A percentile compares a stretch with the other conserved stretches of the same genome.
Evolutionary conservation across 257 asterid genomes (phyloP).

Genomic region (Fraxinus americana): DNA sequence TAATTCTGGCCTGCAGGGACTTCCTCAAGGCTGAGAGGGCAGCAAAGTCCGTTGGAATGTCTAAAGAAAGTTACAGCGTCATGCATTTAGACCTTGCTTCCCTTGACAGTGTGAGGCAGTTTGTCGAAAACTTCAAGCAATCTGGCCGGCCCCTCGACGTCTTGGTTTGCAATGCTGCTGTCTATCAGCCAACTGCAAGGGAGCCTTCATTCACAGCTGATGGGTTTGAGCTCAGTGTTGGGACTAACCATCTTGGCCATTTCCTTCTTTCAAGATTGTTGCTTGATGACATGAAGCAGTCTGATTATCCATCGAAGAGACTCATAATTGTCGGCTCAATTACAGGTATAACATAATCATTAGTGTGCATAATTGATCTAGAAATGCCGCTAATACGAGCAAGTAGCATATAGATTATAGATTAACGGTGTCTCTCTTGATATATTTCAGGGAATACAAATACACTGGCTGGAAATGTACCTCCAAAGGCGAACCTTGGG

Average conservation of each 20-base stretch:
- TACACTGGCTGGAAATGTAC: slow-evolving; percentile 92
- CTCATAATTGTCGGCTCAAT: slow-evolving; percentile 96
- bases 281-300: slow-evolving; percentile 74
- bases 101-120: slow-evolving; percentile 85
- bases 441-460: slow-evolving; percentile 73
- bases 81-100: slow-evolving; percentile 91
- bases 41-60: slow-evolving; percentile 75
- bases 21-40: slow-evolving; percentile 85
- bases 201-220: slow-evolving; percentile 85
- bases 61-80: slow-evolving; percentile 69
- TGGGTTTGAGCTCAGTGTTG: slow-evolving; percentile 92
- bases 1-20: slow-evolving; percentile 93
- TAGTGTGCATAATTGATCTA: neutral
- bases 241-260: slow-evolving; percentile 88
- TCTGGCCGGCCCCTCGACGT: slow-evolving; percentile 71
- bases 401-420: neutral
- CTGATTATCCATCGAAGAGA: slow-evolving; percentile 81
- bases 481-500: slow-evolving; percentile 94
- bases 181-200: slow-evolving; percentile 80
- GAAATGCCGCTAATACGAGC: neutral
- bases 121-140: slow-evolving; percentile 65
- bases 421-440: neutral
- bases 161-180: slow-evolving; percentile 89
- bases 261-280: slow-evolving; percentile 82
- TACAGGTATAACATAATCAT: slow-evolving; percentile 53